Percentiles rank a stretch among this genome's conserved stretches.
These are phyloP conservation scores for Nicotiana obtusifolia DNA, from an alignment of 257 asterid species.

Conservation along the genomic window DNA sequence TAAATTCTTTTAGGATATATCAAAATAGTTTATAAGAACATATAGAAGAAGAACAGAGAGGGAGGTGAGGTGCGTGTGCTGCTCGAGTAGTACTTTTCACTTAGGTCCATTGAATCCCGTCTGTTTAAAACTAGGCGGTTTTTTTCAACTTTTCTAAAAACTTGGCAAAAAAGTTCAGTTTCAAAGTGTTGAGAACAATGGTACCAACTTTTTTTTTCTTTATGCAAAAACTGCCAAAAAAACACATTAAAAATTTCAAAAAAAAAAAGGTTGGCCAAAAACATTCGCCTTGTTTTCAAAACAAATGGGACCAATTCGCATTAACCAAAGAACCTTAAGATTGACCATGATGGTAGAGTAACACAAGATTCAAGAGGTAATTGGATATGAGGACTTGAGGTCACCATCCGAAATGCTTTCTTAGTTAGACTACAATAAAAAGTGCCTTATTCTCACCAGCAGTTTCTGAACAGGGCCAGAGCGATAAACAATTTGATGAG, in stretches of 20 bases:
- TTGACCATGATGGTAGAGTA: not conserved
- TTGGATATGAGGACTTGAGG: not conserved
- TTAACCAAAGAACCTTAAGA: not conserved
- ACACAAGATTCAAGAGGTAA: not conserved
- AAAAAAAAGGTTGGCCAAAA: too few relatives aligned
- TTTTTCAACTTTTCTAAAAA: too few relatives aligned
- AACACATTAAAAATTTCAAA: too few relatives aligned
- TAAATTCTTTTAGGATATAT: not conserved
- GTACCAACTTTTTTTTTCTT: too few relatives aligned
- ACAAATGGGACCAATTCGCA: not conserved
- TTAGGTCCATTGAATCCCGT: not conserved
- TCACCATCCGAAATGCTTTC: not conserved
- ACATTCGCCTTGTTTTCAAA: too few relatives aligned
- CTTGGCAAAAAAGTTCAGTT: too few relatives aligned
- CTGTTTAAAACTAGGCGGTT: too few relatives aligned
- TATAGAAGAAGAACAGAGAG: not conserved
- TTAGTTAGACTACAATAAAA: not conserved
- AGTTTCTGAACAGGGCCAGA: constrained; percentile 23
- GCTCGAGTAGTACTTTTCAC: not conserved
- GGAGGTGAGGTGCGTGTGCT: not conserved
- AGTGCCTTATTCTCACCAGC: constrained; percentile 23
- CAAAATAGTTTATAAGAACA: not conserved
- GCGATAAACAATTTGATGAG: constrained; percentile 32
- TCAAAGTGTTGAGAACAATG: too few relatives aligned
- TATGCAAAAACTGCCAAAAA: too few relatives aligned